Evolutionary conservation across 352 stramenopile species (phyloP).

Genomic region (Thraustochytrium striatum): DNA sequence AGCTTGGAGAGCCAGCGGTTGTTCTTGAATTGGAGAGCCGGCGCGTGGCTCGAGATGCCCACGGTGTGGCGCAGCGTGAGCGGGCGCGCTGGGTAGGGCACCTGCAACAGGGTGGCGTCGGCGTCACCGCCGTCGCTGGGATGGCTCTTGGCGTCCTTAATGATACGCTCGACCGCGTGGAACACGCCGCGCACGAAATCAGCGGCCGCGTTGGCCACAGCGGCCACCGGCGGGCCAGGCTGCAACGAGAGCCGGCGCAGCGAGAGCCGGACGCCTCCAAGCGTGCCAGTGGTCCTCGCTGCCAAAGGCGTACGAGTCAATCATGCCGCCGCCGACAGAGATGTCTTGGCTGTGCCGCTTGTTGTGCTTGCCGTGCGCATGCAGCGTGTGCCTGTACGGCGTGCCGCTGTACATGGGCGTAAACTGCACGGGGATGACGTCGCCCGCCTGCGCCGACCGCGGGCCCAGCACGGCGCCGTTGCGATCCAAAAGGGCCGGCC

Average conservation of each 20-base stretch:
- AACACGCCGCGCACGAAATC: slow-evolving; percentile 11
- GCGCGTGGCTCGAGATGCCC: slow-evolving; percentile 37
- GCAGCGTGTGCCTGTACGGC: slow-evolving; percentile 11
- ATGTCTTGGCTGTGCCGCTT: slow-evolving; percentile 6
- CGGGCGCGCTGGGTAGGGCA: not conserved
- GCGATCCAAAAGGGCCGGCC: slow-evolving; percentile 40
- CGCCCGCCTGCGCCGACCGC: not conserved
- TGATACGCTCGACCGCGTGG: not conserved
- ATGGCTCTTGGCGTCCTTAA: slow-evolving; percentile 3
- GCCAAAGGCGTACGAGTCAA: slow-evolving; percentile 45
- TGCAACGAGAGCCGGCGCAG: not conserved
- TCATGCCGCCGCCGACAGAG: slow-evolving; percentile 33
- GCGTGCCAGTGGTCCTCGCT: not conserved
- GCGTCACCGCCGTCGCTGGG: not conserved
- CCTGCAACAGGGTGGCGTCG: not conserved
- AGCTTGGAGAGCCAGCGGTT: not conserved
- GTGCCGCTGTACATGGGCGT: slow-evolving; percentile 43
- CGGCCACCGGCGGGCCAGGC: not conserved
- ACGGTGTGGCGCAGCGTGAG: slow-evolving; percentile 19
- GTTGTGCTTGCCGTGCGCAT: slow-evolving; percentile 1
- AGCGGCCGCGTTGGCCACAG: not conserved
- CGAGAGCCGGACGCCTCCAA: not conserved
- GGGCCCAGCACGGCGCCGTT: slow-evolving; percentile 33
- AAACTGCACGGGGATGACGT: slow-evolving; percentile 35
- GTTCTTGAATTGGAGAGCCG: slow-evolving; percentile 20